These are phyloP conservation scores for Fusarium sp. DNA, from an alignment of 2,329 filamentous ascomycete species.

Conservation along the genomic window DNA sequence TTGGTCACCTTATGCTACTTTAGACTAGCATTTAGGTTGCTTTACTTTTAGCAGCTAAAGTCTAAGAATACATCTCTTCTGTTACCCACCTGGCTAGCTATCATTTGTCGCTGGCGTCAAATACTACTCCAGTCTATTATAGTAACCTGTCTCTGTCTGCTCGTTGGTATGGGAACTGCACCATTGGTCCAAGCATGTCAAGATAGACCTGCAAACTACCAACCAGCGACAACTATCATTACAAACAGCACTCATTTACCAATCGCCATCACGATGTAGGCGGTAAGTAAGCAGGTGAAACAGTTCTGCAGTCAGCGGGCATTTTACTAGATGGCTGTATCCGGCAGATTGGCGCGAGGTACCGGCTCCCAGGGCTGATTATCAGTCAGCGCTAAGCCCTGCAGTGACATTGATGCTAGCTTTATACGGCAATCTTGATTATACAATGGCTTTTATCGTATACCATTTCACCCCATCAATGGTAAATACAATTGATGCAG, in stretches of 20 bases:
- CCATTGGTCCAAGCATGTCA: neutral
- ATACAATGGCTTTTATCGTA: neutral
- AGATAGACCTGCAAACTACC: no score
- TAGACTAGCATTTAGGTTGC: no score
- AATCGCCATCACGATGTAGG: no score
- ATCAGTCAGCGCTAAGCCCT: neutral
- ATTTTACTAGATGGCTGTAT: neutral
- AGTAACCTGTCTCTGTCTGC: rapidly evolving
- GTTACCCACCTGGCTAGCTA: no score
- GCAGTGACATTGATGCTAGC: neutral
- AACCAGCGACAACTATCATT: no score
- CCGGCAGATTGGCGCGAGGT: neutral
- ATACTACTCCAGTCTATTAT: neutral
- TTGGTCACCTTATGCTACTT: no score
- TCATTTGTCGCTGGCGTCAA: neutral
- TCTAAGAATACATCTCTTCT: no score
- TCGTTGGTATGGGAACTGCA: neutral
- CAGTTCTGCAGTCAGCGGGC: neutral
- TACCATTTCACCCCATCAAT: neutral
- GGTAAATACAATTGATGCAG: neutral
- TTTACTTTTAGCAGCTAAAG: no score
- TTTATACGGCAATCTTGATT: neutral
- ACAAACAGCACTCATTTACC: no score
- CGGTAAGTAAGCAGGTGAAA: neutral
- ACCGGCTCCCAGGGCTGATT: neutral